phyloP scores from a whole-genome alignment of 495 filamentous ascomycete species.

The Pyrenopolyporus hunteri region DNA sequence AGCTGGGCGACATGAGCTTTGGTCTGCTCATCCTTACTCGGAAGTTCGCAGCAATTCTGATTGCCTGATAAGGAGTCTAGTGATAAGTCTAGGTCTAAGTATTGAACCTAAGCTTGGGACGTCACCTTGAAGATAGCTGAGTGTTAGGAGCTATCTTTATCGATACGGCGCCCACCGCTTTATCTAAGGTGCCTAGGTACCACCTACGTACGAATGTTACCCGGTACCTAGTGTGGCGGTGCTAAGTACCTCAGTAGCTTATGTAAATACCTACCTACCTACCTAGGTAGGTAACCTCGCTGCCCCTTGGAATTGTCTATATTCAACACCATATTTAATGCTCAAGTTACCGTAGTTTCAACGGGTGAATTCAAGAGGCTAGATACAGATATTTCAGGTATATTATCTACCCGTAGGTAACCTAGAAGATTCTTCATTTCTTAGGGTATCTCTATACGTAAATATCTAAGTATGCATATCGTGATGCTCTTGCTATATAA shows the following conservation, averaged over 20 bases:
- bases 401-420: too few relatives aligned
- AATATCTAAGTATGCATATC: background rate
- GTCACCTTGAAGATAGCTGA: constrained; percentile 19
- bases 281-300: too few relatives aligned
- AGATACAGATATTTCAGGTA: too few relatives aligned
- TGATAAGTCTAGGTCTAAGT: too few relatives aligned
- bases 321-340: too few relatives aligned
- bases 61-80: background rate
- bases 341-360: too few relatives aligned
- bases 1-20: constrained; percentile 18
- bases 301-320: too few relatives aligned
- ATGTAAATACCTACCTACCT: too few relatives aligned
- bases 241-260: background rate
- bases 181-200: background rate
- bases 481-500: background rate
- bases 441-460: background rate
- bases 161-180: constrained; percentile 2
- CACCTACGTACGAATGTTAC: background rate
- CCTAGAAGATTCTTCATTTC: background rate
- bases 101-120: too few relatives aligned
- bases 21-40: constrained; percentile 15
- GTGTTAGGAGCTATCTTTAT: constrained; percentile 15
- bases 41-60: background rate
- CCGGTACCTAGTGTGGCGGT: background rate
- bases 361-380: too few relatives aligned